Percentiles rank a stretch among this genome's conserved stretches.
phyloP scores from a whole-genome alignment of 495 filamentous ascomycete species.

The Bombardia bombarda region DNA sequence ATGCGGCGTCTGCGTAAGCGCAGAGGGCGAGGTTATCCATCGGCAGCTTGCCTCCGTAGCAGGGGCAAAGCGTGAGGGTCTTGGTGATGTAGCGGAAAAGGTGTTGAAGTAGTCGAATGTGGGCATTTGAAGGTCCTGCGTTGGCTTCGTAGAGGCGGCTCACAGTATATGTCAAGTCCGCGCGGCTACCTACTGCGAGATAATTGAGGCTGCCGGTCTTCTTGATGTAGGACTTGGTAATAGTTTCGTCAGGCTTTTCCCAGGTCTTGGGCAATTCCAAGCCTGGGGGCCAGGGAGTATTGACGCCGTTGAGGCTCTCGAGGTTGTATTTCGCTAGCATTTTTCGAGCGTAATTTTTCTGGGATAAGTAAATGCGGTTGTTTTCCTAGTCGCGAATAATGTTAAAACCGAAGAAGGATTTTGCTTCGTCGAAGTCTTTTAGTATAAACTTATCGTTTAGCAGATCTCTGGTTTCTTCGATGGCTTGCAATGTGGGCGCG shows the following conservation, averaged over 20 bases:
- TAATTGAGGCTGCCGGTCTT: slow-evolving; percentile 1
- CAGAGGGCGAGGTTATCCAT: not conserved
- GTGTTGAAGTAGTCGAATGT: not conserved
- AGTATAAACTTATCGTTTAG: not conserved
- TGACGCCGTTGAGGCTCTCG: not conserved
- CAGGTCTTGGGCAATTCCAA: not conserved
- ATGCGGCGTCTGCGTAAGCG: slow-evolving; percentile 2
- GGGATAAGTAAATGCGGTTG: not conserved
- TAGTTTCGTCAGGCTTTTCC: not conserved
- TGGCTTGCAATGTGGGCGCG: not conserved
- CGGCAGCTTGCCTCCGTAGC: not conserved
- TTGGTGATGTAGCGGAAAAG: slow-evolving; percentile 1
- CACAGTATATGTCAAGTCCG: slow-evolving; percentile 4
- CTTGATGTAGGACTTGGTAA: slow-evolving; percentile 2
- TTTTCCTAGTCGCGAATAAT: not conserved
- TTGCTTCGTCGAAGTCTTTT: slow-evolving; percentile 1
- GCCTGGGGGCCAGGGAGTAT: not conserved
- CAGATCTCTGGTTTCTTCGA: not conserved
- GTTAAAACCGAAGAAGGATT: slow-evolving; percentile 2
- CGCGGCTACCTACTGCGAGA: not conserved
- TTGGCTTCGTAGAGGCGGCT: slow-evolving; percentile 1
- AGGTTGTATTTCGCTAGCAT: not conserved
- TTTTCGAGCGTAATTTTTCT: not conserved
- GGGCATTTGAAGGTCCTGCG: not conserved
- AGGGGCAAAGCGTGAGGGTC: not conserved